Conservation (phyloP, 2,329 filamentous ascomycete genomes). For the Verticillium alfalfae region DNA sequence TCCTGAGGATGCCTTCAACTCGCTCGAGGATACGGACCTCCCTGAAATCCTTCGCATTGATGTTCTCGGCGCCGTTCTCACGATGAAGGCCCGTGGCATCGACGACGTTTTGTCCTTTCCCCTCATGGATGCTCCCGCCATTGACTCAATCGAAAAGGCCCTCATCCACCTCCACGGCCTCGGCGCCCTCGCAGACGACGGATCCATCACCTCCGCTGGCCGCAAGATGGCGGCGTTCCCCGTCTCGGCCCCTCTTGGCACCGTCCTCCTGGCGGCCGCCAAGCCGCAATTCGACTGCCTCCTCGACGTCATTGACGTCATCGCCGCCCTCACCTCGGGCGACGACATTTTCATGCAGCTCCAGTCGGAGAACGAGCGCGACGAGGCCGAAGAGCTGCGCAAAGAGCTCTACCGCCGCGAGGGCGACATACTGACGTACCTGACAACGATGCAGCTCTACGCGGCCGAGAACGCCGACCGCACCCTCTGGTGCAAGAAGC, state of each 20-base stretch:
- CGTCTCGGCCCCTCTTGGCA: slow-evolving; percentile 72
- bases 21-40: slow-evolving; percentile 65
- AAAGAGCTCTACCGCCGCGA: slow-evolving; percentile 56
- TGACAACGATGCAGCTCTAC: slow-evolving; percentile 59
- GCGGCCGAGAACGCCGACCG: slow-evolving; percentile 50
- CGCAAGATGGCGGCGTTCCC: slow-evolving; percentile 77
- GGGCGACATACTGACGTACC: slow-evolving; percentile 59
- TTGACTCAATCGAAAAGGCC: slow-evolving; percentile 75
- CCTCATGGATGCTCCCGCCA: slow-evolving; percentile 74
- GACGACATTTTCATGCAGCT: slow-evolving; percentile 59
- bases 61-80: slow-evolving; percentile 77
- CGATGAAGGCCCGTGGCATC: slow-evolving; percentile 89
- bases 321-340: slow-evolving; percentile 57
- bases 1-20: slow-evolving; percentile 69
- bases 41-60: slow-evolving; percentile 92
- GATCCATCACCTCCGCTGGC: slow-evolving; percentile 68
- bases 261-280: slow-evolving; percentile 76
- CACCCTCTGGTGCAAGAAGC: slow-evolving; percentile 51
- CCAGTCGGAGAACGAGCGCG: slow-evolving; percentile 50
- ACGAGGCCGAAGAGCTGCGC: slow-evolving; percentile 47
- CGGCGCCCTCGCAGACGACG: slow-evolving; percentile 66
- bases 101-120: slow-evolving; percentile 78
- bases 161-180: slow-evolving; percentile 75
- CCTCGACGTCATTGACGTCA: slow-evolving; percentile 79
- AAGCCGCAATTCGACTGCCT: slow-evolving; percentile 67